phyloP scores from a whole-genome alignment of 2,329 filamentous ascomycete genomes.

The Penicillium verrucosum region DNA sequence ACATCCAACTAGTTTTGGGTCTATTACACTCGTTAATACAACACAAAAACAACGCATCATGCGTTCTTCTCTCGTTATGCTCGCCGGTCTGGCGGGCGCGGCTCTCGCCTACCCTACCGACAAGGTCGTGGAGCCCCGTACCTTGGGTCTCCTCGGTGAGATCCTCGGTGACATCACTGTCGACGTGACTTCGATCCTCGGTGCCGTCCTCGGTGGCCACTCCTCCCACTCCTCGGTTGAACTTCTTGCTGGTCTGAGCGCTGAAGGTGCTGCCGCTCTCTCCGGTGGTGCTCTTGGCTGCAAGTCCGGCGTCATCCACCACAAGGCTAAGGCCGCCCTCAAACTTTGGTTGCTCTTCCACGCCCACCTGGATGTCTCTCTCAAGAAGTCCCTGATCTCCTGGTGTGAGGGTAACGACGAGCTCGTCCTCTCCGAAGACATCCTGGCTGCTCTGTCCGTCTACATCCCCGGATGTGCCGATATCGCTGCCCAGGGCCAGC shows the following conservation, averaged over 20 bases:
- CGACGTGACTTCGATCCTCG: constrained; percentile 24
- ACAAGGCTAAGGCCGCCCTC: constrained; percentile 29
- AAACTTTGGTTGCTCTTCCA: constrained; percentile 30
- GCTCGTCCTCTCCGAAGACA: constrained; percentile 25
- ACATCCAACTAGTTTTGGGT: constrained; percentile 12
- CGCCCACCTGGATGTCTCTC: constrained; percentile 22
- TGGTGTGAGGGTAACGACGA: constrained; percentile 33
- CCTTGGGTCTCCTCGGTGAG: constrained; percentile 20
- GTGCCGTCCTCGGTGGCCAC: constrained; percentile 22
- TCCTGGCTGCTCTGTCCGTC: constrained; percentile 32
- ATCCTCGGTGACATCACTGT: constrained; percentile 18
- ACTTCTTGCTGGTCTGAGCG: constrained; percentile 31
- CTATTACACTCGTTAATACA: constrained; percentile 20
- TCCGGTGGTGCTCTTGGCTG: constrained; percentile 36
- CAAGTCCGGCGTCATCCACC: constrained; percentile 28
- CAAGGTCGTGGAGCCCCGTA: constrained; percentile 26
- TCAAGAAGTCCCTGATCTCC: constrained; percentile 30
- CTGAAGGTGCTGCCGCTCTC: constrained; percentile 36
- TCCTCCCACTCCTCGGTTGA: constrained; percentile 13
- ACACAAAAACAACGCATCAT: constrained; percentile 17
- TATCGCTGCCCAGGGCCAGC: constrained; percentile 36
- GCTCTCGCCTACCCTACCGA: constrained; percentile 33
- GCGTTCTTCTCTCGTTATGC: constrained; percentile 29
- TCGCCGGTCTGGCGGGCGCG: constrained; percentile 34
- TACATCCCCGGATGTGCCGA: constrained; percentile 34